Evolutionary conservation across 2,329 filamentous ascomycete genomes (phyloP), one percentile per base, ranked within the genome.

Genomic region (Piedraia hortae): DNA sequence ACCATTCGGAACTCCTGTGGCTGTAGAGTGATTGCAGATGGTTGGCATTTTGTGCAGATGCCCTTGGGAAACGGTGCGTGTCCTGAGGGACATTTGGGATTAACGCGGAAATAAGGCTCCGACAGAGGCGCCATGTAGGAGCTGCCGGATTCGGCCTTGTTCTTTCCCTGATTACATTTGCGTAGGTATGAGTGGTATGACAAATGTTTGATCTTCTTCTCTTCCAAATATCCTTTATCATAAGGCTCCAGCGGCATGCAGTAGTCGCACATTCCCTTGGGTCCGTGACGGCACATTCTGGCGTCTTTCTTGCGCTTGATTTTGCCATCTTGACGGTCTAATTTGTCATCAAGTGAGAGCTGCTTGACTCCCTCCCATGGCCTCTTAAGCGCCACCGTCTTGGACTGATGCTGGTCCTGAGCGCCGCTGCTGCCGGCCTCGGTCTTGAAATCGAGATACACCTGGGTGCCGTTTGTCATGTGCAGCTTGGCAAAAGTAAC

Each of bases 181-280:
- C 80, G 67, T 20, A 97, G 57, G 43, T 93, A 69, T 4, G 80
- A 73, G 46, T 97, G 85, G 49, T 93, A 91, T 0, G 85, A 93
- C 13, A 85, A 57, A 46, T 97, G 89, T 46, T 97, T 97, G 58
- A 97, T 91, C 57, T 91, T 91, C 56, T 82, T 88, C 36, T 97
- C 82, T 14, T 64, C 62, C 10, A 97, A 59, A 37, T 91, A 91
- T 25, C 66, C 66, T n/a, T 70, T 46, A 38, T 88, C 69, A 46
- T 89, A 97, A 1, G 85, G 85, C 39, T 97, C 85, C 22, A 93
- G 51, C 0, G 88, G 88, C 63, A 89, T 89, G 51, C 85, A 97
- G 48, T 91, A 88, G 48, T 97, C 85, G 47, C 85, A 97, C 85
- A 97, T 97, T 43, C 85, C 85, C 48, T 90, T 93, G 22, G 72